phyloP scores from a whole-genome alignment of 2,329 filamentous ascomycete species.

The Aspergillus sojae region DNA sequence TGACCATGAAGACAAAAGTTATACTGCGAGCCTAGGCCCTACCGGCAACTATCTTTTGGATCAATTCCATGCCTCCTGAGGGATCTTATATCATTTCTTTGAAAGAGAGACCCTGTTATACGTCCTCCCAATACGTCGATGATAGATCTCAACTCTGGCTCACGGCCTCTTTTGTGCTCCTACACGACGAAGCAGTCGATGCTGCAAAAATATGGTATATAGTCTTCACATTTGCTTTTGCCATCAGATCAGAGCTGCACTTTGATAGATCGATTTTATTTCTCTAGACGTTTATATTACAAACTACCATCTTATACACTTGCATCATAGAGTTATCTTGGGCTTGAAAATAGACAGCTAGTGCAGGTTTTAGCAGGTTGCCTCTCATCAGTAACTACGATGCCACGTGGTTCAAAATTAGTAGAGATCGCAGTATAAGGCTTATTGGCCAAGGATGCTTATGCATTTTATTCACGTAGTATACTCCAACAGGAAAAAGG shows the following conservation, averaged over 20 bases:
- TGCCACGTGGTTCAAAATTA: background rate
- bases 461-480: background rate
- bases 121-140: slow-evolving; percentile 11
- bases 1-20: slow-evolving; percentile 34
- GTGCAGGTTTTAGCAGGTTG: background rate
- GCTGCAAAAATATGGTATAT: slow-evolving; percentile 7
- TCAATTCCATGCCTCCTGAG: slow-evolving; percentile 12
- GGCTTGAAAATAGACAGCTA: background rate
- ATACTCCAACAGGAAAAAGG: background rate
- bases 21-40: slow-evolving; percentile 18
- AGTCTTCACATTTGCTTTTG: slow-evolving; percentile 1
- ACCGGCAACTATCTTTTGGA: slow-evolving; percentile 19
- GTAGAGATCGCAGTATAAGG: background rate
- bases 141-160: slow-evolving; percentile 12
- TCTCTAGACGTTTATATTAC: slow-evolving; percentile 9
- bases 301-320: background rate
- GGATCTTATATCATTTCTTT: slow-evolving; percentile 6
- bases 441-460: background rate
- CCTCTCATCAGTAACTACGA: too few relatives aligned
- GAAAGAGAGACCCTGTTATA: slow-evolving; percentile 10
- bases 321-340: background rate
- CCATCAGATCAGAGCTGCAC: background rate
- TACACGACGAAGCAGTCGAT: slow-evolving; percentile 5
- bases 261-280: slow-evolving; percentile 12
- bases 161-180: slow-evolving; percentile 11